Percentiles rank a stretch among this genome's conserved stretches.
Evolutionary conservation across 345 rosid genomes (phyloP).

Genomic region (Turritis glabra): DNA sequence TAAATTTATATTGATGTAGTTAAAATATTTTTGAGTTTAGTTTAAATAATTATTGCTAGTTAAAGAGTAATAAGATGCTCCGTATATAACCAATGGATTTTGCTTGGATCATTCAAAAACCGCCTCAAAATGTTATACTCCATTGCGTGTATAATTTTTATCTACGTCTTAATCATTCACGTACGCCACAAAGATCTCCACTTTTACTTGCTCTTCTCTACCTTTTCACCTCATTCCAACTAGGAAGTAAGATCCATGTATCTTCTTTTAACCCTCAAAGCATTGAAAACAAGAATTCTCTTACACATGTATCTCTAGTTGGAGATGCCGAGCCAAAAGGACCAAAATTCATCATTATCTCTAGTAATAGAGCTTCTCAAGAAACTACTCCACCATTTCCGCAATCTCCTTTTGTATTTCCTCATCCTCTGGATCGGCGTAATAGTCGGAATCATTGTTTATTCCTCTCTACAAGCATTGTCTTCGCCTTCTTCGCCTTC

Average conservation of each 20-base stretch:
- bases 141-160: constrained; percentile 10
- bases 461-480: constrained; percentile 41
- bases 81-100: too few species aligned
- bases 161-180: neutral
- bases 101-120: constrained; percentile 12
- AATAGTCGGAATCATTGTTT: constrained; percentile 50
- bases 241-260: neutral
- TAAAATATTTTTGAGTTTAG: neutral
- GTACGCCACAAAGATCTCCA: constrained; percentile 1
- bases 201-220: constrained; percentile 10
- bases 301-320: neutral
- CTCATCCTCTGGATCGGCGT: constrained; percentile 50
- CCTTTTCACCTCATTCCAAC: constrained; percentile 9
- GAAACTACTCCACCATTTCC: constrained; percentile 42
- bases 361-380: constrained; percentile 35
- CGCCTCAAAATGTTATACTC: neutral
- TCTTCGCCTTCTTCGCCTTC: constrained; percentile 40
- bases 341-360: constrained; percentile 25
- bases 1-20: neutral
- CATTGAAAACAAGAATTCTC: neutral
- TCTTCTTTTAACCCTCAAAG: neutral
- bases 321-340: constrained; percentile 40
- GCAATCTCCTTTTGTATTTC: constrained; percentile 42
- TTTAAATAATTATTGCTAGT: neutral
- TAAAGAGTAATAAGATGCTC: neutral